Conservation (phyloP, 495 filamentous ascomycete genomes). For the Hypoxylon crocopeplum region DNA sequence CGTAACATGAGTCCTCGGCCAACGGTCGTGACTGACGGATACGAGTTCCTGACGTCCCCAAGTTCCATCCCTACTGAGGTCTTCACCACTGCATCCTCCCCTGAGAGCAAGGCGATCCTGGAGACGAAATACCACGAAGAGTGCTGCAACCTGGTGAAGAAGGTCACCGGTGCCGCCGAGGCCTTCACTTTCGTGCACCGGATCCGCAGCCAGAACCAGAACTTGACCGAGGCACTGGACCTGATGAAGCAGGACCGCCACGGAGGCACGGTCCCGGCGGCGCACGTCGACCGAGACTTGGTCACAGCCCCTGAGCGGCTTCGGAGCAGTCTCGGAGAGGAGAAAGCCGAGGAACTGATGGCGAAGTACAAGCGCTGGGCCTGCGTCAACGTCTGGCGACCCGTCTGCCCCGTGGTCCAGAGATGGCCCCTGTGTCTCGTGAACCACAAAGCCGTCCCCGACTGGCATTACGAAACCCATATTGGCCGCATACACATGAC, state of each 20-base stretch:
- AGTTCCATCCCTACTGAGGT: background rate
- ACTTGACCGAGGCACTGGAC: background rate
- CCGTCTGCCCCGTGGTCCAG: background rate
- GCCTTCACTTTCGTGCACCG: background rate
- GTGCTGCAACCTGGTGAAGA: background rate
- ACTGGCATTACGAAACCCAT: background rate
- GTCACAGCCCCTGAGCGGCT: background rate
- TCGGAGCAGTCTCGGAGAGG: background rate
- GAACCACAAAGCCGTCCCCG: background rate
- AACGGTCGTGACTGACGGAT: background rate
- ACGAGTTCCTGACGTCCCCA: background rate
- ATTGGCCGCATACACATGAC: background rate
- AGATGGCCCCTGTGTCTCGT: background rate
- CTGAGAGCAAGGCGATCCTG: background rate
- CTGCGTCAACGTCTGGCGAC: background rate
- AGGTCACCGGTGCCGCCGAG: background rate
- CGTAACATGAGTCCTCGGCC: background rate
- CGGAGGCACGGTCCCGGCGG: background rate
- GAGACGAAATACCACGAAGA: background rate
- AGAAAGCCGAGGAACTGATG: background rate
- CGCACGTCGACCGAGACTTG: background rate
- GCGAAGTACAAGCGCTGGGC: background rate
- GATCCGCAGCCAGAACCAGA: background rate
- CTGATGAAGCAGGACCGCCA: background rate
- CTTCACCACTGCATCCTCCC: background rate